Conservation (phyloP, 2,329 filamentous ascomycete genomes). For the Laburnicola sp. region DNA sequence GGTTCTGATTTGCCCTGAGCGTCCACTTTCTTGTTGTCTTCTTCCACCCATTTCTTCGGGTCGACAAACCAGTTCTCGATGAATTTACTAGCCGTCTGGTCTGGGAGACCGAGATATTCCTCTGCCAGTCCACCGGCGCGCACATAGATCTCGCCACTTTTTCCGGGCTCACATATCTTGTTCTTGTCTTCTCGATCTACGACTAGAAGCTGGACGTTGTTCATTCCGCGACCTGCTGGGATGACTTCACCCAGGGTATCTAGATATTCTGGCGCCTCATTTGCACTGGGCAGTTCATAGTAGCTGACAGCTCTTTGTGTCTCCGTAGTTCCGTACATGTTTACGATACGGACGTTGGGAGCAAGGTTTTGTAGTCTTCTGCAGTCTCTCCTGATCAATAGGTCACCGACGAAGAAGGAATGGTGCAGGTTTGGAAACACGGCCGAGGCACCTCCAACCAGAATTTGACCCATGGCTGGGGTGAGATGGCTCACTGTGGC, state of each 20-base stretch:
- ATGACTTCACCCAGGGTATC: conserved; percentile 73
- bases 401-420: conserved; percentile 90
- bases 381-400: conserved; percentile 84
- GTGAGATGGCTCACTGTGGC: conserved; percentile 87
- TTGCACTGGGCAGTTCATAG: conserved; percentile 72
- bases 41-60: conserved; percentile 67
- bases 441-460: conserved; percentile 80
- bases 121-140: conserved; percentile 82
- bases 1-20: conserved; percentile 61
- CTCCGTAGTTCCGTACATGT: conserved; percentile 89
- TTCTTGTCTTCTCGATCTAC: conserved; percentile 70
- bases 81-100: conserved; percentile 74
- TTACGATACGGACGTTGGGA: conserved; percentile 73
- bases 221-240: conserved; percentile 82
- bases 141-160: conserved; percentile 82
- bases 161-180: conserved; percentile 75
- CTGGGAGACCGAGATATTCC: conserved; percentile 67
- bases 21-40: conserved; percentile 59
- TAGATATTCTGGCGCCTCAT: conserved; percentile 64
- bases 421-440: conserved; percentile 75
- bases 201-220: conserved; percentile 84
- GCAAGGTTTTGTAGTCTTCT: conserved; percentile 74
- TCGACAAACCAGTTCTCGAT: conserved; percentile 85
- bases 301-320: conserved; percentile 80
- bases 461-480: conserved; percentile 93